These are phyloP conservation scores for Lolium rigidum DNA, from an alignment of 176 grass and related monocot species.

Conservation along the genomic window DNA sequence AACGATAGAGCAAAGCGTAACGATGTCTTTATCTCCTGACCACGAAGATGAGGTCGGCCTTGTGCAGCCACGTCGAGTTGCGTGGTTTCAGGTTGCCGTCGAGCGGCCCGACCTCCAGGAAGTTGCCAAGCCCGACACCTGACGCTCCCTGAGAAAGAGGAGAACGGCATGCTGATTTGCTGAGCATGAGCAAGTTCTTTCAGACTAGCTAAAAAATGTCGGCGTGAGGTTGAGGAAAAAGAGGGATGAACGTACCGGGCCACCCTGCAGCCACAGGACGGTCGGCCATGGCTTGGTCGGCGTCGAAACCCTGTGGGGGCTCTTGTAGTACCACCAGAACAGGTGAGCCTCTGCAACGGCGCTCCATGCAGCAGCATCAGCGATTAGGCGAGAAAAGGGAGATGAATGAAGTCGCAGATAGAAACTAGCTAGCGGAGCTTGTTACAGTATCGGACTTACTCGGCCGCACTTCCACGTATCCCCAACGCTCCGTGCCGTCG, in stretches of 20 bases:
- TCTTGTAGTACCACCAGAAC: conserved; percentile 95
- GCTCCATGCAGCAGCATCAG: not conserved
- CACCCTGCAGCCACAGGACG: conserved; percentile 88
- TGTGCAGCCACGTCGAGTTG: conserved; percentile 80
- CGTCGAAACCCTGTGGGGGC: conserved; percentile 48
- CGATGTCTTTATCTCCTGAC: conserved; percentile 4
- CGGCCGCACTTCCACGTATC: conserved; percentile 68
- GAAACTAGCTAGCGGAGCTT: not conserved
- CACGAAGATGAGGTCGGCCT: conserved; percentile 87
- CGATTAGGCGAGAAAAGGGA: not conserved
- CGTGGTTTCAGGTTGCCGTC: conserved; percentile 61
- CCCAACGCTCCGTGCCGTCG: conserved; percentile 82
- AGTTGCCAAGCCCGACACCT: conserved; percentile 73
- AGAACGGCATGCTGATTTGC: not conserved
- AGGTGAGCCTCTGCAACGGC: conserved; percentile 69
- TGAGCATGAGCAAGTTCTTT: not conserved
- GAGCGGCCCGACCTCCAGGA: conserved; percentile 77
- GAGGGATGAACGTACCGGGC: conserved; percentile 50
- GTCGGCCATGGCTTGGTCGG: conserved; percentile 63
- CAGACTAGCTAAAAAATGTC: not conserved
- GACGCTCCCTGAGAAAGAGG: conserved; percentile 46
- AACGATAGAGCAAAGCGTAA: not conserved
- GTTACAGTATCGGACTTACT: not conserved
- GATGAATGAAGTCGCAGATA: not conserved
- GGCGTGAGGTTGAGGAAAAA: not conserved